A percentile compares a stretch with the other conserved stretches of the same genome.
Evolutionary conservation across 495 filamentous ascomycete species (phyloP).

Genomic region (Penicillium verhagenii): DNA sequence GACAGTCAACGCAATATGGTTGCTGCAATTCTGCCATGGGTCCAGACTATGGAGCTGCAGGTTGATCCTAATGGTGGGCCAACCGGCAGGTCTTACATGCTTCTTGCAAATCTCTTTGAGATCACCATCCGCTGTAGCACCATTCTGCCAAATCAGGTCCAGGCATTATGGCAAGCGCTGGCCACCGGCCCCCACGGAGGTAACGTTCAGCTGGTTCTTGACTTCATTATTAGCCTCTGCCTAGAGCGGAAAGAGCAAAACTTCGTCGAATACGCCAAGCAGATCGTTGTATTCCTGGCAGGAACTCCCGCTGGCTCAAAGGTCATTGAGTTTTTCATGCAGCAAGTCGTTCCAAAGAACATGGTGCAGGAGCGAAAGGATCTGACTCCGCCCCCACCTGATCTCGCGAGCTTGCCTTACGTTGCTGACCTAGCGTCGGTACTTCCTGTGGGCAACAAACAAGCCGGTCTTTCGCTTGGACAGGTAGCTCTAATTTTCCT

Average conservation of each 20-base stretch:
- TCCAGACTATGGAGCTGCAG: slow-evolving; percentile 89
- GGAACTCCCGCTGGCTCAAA: slow-evolving; percentile 88
- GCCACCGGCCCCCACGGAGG: slow-evolving; percentile 90
- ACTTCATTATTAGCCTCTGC: slow-evolving; percentile 93
- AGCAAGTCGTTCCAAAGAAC: slow-evolving; percentile 84
- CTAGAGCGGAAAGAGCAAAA: slow-evolving; percentile 93
- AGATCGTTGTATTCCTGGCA: slow-evolving; percentile 93
- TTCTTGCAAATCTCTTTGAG: slow-evolving; percentile 92
- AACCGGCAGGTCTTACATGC: slow-evolving; percentile 87
- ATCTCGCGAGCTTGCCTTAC: slow-evolving; percentile 75
- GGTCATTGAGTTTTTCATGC: slow-evolving; percentile 88
- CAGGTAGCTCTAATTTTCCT: slow-evolving; percentile 91
- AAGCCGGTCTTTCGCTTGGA: slow-evolving; percentile 84
- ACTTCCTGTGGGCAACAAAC: slow-evolving; percentile 85
- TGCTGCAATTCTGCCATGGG: slow-evolving; percentile 92
- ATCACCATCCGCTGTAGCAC: slow-evolving; percentile 91
- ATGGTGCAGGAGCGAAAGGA: slow-evolving; percentile 89
- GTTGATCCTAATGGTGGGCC: slow-evolving; percentile 93
- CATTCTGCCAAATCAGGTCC: slow-evolving; percentile 90
- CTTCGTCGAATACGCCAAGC: slow-evolving; percentile 95
- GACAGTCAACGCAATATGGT: slow-evolving; percentile 90
- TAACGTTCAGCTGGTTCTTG: slow-evolving; percentile 91
- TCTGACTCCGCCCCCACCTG: slow-evolving; percentile 66
- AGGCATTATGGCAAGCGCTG: slow-evolving; percentile 94
- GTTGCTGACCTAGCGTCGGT: slow-evolving; percentile 79